A percentile compares a stretch with the other conserved stretches of the same genome.
phyloP scores from a whole-genome alignment of 176 grass and related monocot species.

The Rhipidocladum racemiflorum region DNA sequence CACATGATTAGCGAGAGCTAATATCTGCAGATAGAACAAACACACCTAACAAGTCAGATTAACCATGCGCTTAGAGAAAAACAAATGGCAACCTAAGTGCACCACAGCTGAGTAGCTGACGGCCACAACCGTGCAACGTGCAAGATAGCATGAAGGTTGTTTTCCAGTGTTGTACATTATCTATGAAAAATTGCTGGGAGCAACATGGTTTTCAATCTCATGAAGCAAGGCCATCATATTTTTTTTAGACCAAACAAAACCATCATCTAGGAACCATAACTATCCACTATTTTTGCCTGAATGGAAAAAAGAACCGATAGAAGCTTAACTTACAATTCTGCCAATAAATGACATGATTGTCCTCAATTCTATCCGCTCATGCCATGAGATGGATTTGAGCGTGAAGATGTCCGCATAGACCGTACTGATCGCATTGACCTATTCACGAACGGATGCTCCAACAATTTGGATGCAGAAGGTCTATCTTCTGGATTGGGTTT shows the following conservation, averaged over 20 bases:
- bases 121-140: neutral
- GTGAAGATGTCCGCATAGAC: constrained; percentile 44
- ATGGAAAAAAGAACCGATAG: neutral
- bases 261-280: neutral
- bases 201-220: neutral
- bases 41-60: constrained; percentile 28
- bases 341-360: neutral
- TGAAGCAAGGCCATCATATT: neutral
- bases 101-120: neutral
- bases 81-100: constrained; percentile 22
- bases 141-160: neutral
- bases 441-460: constrained; percentile 71
- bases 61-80: constrained; percentile 8
- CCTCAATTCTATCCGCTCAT: constrained; percentile 15
- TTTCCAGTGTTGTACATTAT: neutral
- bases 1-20: constrained; percentile 25
- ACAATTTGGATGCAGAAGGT: constrained; percentile 55
- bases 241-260: neutral
- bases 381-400: constrained; percentile 41
- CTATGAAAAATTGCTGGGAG: neutral
- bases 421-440: constrained; percentile 45
- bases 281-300: neutral
- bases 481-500: constrained; percentile 59
- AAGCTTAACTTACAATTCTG: constrained; percentile 42
- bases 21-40: constrained; percentile 36